Conservation (phyloP, 495 filamentous ascomycete species). For the Penicillium egyptiacum region DNA sequence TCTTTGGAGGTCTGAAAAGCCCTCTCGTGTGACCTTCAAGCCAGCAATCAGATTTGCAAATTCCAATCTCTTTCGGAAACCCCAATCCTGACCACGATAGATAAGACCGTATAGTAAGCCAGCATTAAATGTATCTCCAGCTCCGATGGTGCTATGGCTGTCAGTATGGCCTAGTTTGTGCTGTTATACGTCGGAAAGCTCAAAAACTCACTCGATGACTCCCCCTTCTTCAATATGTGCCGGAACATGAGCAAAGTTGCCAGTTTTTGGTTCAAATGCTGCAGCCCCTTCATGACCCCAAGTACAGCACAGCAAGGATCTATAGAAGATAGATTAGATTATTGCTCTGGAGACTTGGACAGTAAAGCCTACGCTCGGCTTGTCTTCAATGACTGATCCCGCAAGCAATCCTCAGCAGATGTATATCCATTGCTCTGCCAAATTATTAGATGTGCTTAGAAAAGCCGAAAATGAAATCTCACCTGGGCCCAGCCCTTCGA, state of each 20-base stretch:
- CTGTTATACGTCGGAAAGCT: neutral
- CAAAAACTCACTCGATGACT: constrained; percentile 62
- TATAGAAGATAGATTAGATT: constrained; percentile 22
- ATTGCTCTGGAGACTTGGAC: neutral
- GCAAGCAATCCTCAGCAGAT: constrained; percentile 51
- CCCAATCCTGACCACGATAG: constrained; percentile 53
- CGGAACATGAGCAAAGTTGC: constrained; percentile 42
- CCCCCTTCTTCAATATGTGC: constrained; percentile 43
- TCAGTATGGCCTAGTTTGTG: constrained; percentile 17
- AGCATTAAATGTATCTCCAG: constrained; percentile 75
- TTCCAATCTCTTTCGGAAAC: constrained; percentile 47
- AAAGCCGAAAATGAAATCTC: constrained; percentile 1
- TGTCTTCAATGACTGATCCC: constrained; percentile 41
- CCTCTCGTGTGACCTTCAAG: constrained; percentile 64
- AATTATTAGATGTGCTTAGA: neutral
- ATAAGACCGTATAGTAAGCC: constrained; percentile 64
- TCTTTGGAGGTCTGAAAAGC: constrained; percentile 55
- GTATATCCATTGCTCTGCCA: constrained; percentile 48
- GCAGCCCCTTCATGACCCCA: constrained; percentile 65
- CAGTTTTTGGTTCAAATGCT: constrained; percentile 41
- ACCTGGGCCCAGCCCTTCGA: constrained; percentile 70
- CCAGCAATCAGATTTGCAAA: constrained; percentile 70
- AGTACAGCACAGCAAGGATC: constrained; percentile 61
- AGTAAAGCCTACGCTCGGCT: constrained; percentile 42
- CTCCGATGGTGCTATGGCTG: constrained; percentile 59